Evolutionary conservation across 164 flowering plant genomes (phyloP), one percentile per base, ranked within the genome.

Genomic region (Annona squamosa): DNA sequence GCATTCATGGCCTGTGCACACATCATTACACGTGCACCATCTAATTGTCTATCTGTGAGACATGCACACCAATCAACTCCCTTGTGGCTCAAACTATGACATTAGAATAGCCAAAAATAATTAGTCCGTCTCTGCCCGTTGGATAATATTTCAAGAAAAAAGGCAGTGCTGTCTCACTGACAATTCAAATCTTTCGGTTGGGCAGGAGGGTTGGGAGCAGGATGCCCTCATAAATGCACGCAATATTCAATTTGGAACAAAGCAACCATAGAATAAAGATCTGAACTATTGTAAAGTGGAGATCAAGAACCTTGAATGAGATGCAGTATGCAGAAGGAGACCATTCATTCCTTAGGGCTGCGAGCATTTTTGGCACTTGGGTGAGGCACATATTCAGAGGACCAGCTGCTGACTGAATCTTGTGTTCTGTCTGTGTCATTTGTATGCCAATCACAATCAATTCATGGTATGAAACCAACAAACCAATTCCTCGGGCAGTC

Each of bases 351-450:
- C 92, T 90, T 71, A 95, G 80, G 75, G 88, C 83, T 17, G 83
- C 79, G 63, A 94, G 91, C 97, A 92, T 92, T 80, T 91, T 93
- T 73, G 97, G 99, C 56, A 88, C 97, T 73, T 89, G 97, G 77
- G 80, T 87, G 17, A 95, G 94, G 67, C 88, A 81, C 87, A 95
- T 87, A 77, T 95, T 96, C 82, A 95, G 77, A 67, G 97, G 92
- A 70, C 98, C 97, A 67, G 93, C 84, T 72, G 84, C 88, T 46
- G 99, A 95, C 79, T 95, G 98, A 79, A 95, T 95, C 81, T 93
- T 93, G 82, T 95, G 99, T 71, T 88, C 94, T 56, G 76, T 83
- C 98, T 93, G 85, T 63, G 77, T 16, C 73, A 47, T 71, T 52
- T 43, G 67, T 71, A n/a, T 26, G 16, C 12, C 45, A 4, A 52